Conservation (phyloP, 768 basidiomycete genomes). For the Boletus pseudopeckii region DNA sequence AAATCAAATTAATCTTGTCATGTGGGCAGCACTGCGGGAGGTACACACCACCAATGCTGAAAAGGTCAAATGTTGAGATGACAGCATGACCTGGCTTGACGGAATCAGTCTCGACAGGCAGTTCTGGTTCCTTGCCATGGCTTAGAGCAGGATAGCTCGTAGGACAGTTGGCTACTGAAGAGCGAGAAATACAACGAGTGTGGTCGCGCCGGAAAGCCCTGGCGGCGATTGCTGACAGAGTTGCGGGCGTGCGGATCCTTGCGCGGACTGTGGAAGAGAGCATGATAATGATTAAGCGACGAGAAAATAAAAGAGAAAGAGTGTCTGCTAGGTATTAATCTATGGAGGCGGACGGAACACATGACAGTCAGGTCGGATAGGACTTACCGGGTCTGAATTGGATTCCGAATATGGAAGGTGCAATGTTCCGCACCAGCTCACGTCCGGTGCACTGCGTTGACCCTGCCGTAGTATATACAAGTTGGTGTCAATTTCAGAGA, state of each 20-base stretch:
- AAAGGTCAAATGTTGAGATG: conserved; percentile 90
- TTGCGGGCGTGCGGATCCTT: conserved; percentile 1
- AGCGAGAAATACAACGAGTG: conserved; percentile 18
- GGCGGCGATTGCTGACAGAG: background rate
- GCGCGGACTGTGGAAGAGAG: conserved; percentile 1
- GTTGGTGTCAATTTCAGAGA: background rate
- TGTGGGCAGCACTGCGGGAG: background rate
- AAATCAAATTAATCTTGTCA: conserved; percentile 16
- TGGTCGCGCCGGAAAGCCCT: background rate
- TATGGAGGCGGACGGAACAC: background rate
- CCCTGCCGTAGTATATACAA: no score
- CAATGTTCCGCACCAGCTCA: no score
- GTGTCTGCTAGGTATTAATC: background rate
- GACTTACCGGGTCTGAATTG: no score
- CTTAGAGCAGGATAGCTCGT: conserved; percentile 1
- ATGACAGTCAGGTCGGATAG: background rate
- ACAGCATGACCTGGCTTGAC: conserved; percentile 75
- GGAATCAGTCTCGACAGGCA: conserved; percentile 7
- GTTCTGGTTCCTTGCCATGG: background rate
- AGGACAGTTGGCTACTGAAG: background rate
- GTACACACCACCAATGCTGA: conserved; percentile 78
- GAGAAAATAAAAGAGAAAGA: background rate
- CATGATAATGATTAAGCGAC: background rate
- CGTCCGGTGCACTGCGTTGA: no score
- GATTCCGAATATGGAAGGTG: conserved; percentile 3